A percentile compares a stretch with the other conserved stretches of the same genome.
phyloP scores from a whole-genome alignment of 805 yeast genomes.

The Saturnispora galanensis region DNA sequence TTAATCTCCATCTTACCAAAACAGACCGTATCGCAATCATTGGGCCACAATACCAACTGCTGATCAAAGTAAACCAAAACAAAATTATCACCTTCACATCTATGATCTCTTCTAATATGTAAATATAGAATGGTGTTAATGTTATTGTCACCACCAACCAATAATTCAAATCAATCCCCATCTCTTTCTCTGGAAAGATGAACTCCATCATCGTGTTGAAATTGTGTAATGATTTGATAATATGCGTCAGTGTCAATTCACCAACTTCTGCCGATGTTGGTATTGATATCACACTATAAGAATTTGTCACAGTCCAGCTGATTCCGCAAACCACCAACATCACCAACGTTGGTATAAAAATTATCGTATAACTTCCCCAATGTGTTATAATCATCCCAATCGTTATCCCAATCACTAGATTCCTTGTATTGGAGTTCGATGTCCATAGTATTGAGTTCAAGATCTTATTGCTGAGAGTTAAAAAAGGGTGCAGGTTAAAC shows the following conservation, averaged over 20 bases:
- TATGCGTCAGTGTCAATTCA: slow-evolving; percentile 45
- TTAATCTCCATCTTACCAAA: no score
- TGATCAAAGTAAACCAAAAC: slow-evolving; percentile 28
- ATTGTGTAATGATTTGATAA: slow-evolving; percentile 37
- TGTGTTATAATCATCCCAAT: slow-evolving; percentile 33
- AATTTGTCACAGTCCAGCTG: slow-evolving; percentile 37
- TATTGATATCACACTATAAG: slow-evolving; percentile 14
- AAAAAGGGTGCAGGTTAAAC: slow-evolving; percentile 37
- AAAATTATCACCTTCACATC: slow-evolving; percentile 26
- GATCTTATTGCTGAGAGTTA: slow-evolving; percentile 34
- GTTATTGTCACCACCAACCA: slow-evolving; percentile 23
- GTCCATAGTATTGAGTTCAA: slow-evolving; percentile 47
- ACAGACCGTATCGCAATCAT: slow-evolving; percentile 18
- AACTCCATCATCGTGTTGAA: slow-evolving; percentile 30
- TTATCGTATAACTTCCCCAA: slow-evolving; percentile 31
- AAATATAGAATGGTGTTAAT: slow-evolving; percentile 36
- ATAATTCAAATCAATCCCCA: slow-evolving; percentile 12
- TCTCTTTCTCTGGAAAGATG: slow-evolving; percentile 22
- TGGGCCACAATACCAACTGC: slow-evolving; percentile 42
- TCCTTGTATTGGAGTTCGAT: slow-evolving; percentile 37
- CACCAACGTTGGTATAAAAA: slow-evolving; percentile 32
- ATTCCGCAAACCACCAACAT: slow-evolving; percentile 30
- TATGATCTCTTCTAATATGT: slow-evolving; percentile 27
- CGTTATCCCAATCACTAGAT: slow-evolving; percentile 31
- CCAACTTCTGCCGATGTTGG: not conserved